Evolutionary conservation across 176 grass and related monocot genomes (phyloP).

Genomic region (Elymus sibiricus): DNA sequence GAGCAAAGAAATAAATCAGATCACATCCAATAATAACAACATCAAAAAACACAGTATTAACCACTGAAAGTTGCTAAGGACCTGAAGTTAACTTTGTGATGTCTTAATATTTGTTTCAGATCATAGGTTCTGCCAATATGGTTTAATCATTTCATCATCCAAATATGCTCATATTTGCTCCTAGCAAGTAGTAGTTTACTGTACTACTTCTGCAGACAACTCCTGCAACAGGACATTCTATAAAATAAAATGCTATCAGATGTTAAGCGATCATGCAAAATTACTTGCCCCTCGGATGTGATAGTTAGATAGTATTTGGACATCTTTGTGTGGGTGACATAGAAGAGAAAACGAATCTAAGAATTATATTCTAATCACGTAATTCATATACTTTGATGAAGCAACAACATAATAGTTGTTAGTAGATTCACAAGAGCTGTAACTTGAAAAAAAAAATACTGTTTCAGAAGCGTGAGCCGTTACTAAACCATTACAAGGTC

Average conservation of each 20-base stretch:
- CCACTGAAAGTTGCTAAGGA: not conserved
- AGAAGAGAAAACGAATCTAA: not conserved
- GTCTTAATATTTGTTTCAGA: not conserved
- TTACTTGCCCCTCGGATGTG: not conserved
- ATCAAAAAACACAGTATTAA: not conserved
- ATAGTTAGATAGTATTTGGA: not conserved
- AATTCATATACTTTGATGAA: not conserved
- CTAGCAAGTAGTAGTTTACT: too few relatives aligned
- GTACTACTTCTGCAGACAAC: not conserved
- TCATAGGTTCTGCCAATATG: not conserved
- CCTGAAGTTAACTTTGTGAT: not conserved
- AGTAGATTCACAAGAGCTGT: not conserved
- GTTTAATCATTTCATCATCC: too few relatives aligned
- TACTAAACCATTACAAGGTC: not conserved
- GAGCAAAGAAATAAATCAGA: not conserved
- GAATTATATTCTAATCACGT: not conserved
- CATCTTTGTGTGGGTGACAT: not conserved
- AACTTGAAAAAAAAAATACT: not conserved
- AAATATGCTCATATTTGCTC: too few relatives aligned
- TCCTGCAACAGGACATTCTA: not conserved
- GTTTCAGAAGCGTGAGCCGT: not conserved
- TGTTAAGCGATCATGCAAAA: not conserved
- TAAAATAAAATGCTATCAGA: not conserved
- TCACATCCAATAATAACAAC: not conserved
- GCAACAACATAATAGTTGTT: not conserved